Base-by-base conservation (phyloP, 2,329 filamentous ascomycete species). In the Ophiocordyceps camponoti-saundersi region DNA sequence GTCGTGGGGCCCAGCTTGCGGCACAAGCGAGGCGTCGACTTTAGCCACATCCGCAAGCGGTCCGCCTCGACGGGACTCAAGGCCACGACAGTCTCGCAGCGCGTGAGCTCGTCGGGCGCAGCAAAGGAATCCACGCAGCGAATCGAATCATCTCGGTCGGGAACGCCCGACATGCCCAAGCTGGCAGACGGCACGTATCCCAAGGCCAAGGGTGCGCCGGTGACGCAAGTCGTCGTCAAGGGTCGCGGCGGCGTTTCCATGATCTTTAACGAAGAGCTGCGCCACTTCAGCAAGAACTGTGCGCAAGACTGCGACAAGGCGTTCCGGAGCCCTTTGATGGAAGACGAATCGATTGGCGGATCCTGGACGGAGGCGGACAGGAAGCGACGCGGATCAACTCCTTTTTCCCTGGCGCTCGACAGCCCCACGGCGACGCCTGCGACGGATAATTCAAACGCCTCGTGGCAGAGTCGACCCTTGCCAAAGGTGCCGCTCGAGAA, bases 241-340 rank as follows among this genome's bases (percentile, higher is more conserved):
- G 29, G 23, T 26, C 23, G 16, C 13, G 52, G 29, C 56, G 52
- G 58, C 55, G 42, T 44, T 7, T 62, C 63, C n/a, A 49, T 61
- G 45, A 54, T 66, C 40, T 63, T 72, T 54, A 80, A 77, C 54
- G 86, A 88, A 49, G 89, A 95, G 59, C 75, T 92, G 47, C 75
- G 86, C 7, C 82, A 90, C 55, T 82, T 93, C 48, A 94, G 87
- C 54, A 78, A 77, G 55, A 87, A 87, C 55, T 80, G 95, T 50
- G 86, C 87, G 45, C 86, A 87, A 61, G 85, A 92, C 49, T 93
- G 89, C 57, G 89, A 96, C 57, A 85, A 92, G 56, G 89, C 89
- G 1, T 95, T 96, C 67, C 89, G 86, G 57, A 79, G 82, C 54
- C 72, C 70, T 11, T 53, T 76, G 12, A 62, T 73, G 15, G 58